Evolutionary conservation across 148 eudicot species (phyloP).

Genomic region (Cornus kousa): DNA sequence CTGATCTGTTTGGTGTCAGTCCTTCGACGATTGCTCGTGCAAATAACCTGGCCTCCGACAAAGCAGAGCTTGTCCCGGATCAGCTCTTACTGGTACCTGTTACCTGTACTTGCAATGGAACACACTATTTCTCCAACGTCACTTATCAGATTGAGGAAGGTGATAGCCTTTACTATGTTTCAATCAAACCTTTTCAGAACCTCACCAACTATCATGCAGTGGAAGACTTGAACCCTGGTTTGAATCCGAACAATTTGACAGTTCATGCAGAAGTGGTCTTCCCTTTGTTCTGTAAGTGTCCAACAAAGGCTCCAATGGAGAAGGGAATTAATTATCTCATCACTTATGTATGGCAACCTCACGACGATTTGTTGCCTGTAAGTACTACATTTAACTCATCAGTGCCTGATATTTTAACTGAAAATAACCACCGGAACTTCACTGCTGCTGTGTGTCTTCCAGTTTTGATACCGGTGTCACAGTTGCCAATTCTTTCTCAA

Average conservation of each 20-base stretch:
- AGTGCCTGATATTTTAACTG: slow-evolving; percentile 15
- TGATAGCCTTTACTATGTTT: slow-evolving; percentile 36
- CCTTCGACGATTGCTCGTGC: slow-evolving; percentile 25
- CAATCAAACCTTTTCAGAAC: slow-evolving; percentile 29
- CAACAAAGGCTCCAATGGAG: slow-evolving; percentile 7
- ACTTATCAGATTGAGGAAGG: slow-evolving; percentile 25
- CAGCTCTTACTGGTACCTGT: slow-evolving; percentile 44
- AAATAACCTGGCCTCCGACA: slow-evolving; percentile 19
- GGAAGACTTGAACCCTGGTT: slow-evolving; percentile 33
- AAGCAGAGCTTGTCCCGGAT: slow-evolving; percentile 23
- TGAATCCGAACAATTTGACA: slow-evolving; percentile 30
- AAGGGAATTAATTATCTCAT: slow-evolving; percentile 24
- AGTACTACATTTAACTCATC: slow-evolving; percentile 32
- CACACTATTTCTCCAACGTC: slow-evolving; percentile 31
- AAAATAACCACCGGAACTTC: slow-evolving; percentile 36
- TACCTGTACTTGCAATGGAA: slow-evolving; percentile 35
- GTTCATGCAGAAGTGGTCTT: slow-evolving; percentile 27
- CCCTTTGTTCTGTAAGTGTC: slow-evolving; percentile 44
- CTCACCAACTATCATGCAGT: slow-evolving; percentile 31
- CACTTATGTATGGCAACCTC: slow-evolving; percentile 44
- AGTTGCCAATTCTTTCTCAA: slow-evolving; percentile 25
- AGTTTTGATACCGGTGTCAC: slow-evolving; percentile 34
- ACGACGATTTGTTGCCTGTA: slow-evolving; percentile 27
- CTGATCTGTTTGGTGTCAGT: slow-evolving; percentile 34
- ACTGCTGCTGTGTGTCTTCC: slow-evolving; percentile 39